Conservation (phyloP, 495 filamentous ascomycete genomes). For the Amphirosellinia nigrospora region DNA sequence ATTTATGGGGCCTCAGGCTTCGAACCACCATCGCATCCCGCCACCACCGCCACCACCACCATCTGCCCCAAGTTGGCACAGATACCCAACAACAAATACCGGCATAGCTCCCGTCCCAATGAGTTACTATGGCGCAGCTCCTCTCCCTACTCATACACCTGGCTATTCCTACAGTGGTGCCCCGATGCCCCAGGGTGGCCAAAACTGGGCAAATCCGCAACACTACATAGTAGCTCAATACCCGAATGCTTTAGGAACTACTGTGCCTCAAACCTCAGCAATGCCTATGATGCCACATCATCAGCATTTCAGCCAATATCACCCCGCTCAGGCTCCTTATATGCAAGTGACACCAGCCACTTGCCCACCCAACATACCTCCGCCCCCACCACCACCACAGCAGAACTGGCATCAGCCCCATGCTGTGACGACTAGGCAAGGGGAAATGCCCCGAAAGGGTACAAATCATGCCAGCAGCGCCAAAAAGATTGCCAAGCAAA, state of each 20-base stretch:
- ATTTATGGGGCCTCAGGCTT: background rate
- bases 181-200: background rate
- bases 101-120: background rate
- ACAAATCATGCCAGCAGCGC: background rate
- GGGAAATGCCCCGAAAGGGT: background rate
- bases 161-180: constrained; percentile 2
- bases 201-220: constrained; percentile 3
- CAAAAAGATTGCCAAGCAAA: background rate
- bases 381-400: constrained; percentile 10
- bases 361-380: background rate
- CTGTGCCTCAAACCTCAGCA: background rate
- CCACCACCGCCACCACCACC: constrained; percentile 15
- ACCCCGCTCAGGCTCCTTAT: background rate
- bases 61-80: constrained; percentile 12
- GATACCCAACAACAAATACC: background rate
- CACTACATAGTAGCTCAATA: constrained; percentile 12
- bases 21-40: background rate
- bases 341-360: background rate
- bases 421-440: background rate
- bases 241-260: background rate
- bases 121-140: background rate
- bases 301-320: background rate
- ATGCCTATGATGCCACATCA: background rate
- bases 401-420: background rate
- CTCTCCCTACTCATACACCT: constrained; percentile 6